Conservation (phyloP, 257 asterid genomes). For the Ilex aquifolium region DNA sequence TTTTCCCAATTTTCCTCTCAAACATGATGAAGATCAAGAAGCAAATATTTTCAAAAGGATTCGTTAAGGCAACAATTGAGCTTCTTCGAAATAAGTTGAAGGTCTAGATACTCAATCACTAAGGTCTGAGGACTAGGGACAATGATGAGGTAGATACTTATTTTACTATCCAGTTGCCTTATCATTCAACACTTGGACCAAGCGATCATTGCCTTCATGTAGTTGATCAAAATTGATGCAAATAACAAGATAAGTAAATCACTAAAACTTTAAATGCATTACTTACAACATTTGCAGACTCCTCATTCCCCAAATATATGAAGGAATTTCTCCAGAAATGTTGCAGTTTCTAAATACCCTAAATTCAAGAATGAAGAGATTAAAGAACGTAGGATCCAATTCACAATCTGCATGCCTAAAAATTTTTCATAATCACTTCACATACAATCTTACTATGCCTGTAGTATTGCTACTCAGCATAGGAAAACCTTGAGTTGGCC, state of each 20-base stretch:
- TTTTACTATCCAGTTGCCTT: too few relatives aligned
- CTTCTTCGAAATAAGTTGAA: too few relatives aligned
- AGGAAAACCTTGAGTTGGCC: conserved; percentile 69
- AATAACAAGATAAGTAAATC: background rate
- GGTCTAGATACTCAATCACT: too few relatives aligned
- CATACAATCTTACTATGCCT: conserved; percentile 56
- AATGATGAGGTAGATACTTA: too few relatives aligned
- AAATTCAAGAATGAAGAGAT: conserved; percentile 15
- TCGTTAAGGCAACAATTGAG: too few relatives aligned
- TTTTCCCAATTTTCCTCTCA: too few relatives aligned
- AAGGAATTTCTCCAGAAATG: conserved; percentile 71
- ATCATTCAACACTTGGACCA: too few relatives aligned
- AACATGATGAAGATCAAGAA: too few relatives aligned
- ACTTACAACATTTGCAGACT: conserved; percentile 61
- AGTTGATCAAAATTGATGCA: too few relatives aligned
- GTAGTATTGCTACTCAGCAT: conserved; percentile 38
- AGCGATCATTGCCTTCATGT: too few relatives aligned
- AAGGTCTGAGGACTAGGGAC: too few relatives aligned
- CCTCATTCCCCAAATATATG: conserved; percentile 61
- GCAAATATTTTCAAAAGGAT: too few relatives aligned
- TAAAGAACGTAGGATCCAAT: conserved; percentile 6
- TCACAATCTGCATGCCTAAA: conserved; percentile 13
- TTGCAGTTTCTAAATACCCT: conserved; percentile 82
- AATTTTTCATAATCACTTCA: conserved; percentile 8
- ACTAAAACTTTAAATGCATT: conserved; percentile 2